These are phyloP conservation scores for Huntiella bhutanensis DNA, from an alignment of 2,329 filamentous ascomycete species.

Conservation along the genomic window DNA sequence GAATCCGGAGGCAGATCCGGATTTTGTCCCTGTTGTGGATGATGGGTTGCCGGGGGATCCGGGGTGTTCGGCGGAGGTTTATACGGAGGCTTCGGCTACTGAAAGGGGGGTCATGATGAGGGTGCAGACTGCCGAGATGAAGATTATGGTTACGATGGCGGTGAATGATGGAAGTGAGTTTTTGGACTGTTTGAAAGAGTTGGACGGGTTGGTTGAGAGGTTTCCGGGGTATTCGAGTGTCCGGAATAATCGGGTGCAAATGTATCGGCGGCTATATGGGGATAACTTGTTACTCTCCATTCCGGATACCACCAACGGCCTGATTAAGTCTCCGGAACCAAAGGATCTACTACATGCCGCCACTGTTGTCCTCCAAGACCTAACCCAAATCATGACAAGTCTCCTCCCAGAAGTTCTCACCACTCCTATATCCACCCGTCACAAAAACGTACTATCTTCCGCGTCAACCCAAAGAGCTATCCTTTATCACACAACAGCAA, in stretches of 20 bases:
- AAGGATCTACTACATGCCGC: constrained; percentile 23
- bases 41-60: constrained; percentile 36
- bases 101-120: constrained; percentile 34
- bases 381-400: constrained; percentile 38
- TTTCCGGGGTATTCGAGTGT: constrained; percentile 52
- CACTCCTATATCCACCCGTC: constrained; percentile 40
- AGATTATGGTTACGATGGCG: constrained; percentile 26
- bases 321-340: constrained; percentile 22
- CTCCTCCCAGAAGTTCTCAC: constrained; percentile 33
- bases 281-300: constrained; percentile 34
- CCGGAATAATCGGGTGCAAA: constrained; percentile 57
- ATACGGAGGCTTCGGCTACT: constrained; percentile 29
- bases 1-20: constrained; percentile 44
- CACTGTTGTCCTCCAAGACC: constrained; percentile 28
- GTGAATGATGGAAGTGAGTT: constrained; percentile 20
- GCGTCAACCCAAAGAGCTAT: constrained; percentile 55
- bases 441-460: constrained; percentile 46
- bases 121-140: constrained; percentile 36
- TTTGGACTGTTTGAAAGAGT: constrained; percentile 24
- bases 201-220: constrained; percentile 36
- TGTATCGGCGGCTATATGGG: constrained; percentile 41
- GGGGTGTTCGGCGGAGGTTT: constrained; percentile 28
- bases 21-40: constrained; percentile 34
- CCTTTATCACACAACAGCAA: constrained; percentile 41
- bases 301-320: constrained; percentile 21